Evolutionary conservation across 306 rosid genomes (phyloP), one percentile per base, ranked within the genome.

Genomic region (Castanospermum australe): DNA sequence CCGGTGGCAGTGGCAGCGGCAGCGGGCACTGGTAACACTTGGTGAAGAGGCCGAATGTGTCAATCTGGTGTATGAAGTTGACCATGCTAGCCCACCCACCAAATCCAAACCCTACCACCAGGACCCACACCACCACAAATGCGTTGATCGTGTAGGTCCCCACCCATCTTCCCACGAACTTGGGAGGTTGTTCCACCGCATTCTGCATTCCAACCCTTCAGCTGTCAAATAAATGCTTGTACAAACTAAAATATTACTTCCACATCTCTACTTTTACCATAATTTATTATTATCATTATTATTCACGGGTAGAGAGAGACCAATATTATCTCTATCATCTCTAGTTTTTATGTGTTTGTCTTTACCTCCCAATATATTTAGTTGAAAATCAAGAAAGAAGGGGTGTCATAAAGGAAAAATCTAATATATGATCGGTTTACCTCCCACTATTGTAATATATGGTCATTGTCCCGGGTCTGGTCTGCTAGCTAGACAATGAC

Each of bases 71-170:
- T 28, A 92, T 64, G 79, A 92, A 92, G 82, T 92, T 92, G 6
- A 85, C 82, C 84, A 90, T 84, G 73, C 99, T 95, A 50, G 99
- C 99, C 99, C 99, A 95, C 63, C 99, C 99, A 4, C 99, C 99
- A 35, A 92, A 92, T 30, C 94, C 97, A 22, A 92, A 92, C 6
- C 97, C 97, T 6, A 92, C 90, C 0, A 92, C 90, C 2, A 88
- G 25, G 15, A 92, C 88, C 97, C 97, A 92, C 50, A 75, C 94
- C 36, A 90, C 97, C 36, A 92, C 85, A 61, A 92, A 88, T 12
- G 80, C 85, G 60, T 92, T 92, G 81, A 92, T 86, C 14, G 89
- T 84, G 67, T 76, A 90, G 0, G 93, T 42, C 5, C 97, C 94
- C 0, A 71, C 87, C 97, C 94, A 95, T 77, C 98, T 88, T 70